Percentiles rank a stretch among this genome's conserved stretches.
Evolutionary conservation across 2,329 filamentous ascomycete species (phyloP).

Genomic region (Cladosporium sphaerospermum): DNA sequence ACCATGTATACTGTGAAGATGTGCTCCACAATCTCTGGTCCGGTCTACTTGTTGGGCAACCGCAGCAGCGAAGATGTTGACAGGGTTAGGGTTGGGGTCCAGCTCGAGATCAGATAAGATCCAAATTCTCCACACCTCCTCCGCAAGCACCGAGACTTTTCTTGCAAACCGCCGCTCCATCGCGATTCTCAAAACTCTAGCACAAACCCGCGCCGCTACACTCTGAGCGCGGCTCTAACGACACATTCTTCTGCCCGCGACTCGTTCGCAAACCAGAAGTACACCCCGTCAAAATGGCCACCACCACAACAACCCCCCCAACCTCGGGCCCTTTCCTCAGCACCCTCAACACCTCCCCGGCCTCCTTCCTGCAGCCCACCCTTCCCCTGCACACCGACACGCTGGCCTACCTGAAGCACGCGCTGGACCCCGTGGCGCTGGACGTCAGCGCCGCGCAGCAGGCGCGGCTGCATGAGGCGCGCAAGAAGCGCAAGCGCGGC

Average conservation of each 20-base stretch:
- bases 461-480: conserved; percentile 58
- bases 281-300: background rate
- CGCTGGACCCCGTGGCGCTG: conserved; percentile 70
- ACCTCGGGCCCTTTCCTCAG: conserved; percentile 16
- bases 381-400: conserved; percentile 61
- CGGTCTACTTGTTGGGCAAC: no score
- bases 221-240: background rate
- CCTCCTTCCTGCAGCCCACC: conserved; percentile 71
- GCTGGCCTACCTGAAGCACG: conserved; percentile 69
- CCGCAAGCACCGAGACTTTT: background rate
- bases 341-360: conserved; percentile 40
- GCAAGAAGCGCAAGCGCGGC: conserved; percentile 70
- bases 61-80: background rate
- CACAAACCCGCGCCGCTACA: background rate
- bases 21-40: no score
- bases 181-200: background rate
- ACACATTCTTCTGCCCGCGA: no score
- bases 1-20: no score
- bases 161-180: background rate
- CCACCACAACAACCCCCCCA: background rate
- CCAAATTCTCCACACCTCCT: background rate
- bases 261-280: background rate
- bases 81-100: background rate
- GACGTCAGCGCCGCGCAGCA: conserved; percentile 69
- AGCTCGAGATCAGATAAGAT: background rate